phyloP scores from a whole-genome alignment of 495 filamentous ascomycete genomes.

The Podospora australis region DNA sequence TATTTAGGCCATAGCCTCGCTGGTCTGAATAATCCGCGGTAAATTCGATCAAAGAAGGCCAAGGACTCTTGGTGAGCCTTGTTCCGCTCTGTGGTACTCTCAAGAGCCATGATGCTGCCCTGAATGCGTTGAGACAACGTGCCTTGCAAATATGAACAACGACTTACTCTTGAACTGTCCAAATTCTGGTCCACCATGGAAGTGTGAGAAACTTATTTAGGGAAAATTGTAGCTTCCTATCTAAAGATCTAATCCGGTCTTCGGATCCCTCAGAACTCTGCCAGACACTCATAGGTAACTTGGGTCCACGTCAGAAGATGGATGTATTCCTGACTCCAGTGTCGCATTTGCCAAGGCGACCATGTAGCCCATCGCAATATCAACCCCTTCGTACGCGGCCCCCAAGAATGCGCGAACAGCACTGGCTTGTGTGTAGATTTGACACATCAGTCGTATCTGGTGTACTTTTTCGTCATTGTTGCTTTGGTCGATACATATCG shows the following conservation, averaged over 20 bases:
- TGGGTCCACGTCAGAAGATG: background rate
- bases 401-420: background rate
- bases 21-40: no score
- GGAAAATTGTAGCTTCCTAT: background rate
- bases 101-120: no score
- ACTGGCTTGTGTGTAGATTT: background rate
- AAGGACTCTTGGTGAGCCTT: background rate
- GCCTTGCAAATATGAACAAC: no score
- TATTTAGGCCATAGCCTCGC: no score
- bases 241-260: background rate
- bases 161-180: background rate
- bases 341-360: background rate
- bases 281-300: background rate
- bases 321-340: background rate
- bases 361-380: background rate
- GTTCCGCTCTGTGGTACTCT: no score
- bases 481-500: background rate
- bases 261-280: background rate
- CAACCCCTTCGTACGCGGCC: background rate
- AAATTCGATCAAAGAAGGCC: background rate
- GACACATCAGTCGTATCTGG: background rate
- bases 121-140: no score
- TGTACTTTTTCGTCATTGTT: background rate
- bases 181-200: background rate
- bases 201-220: background rate